Base-by-base conservation (phyloP, 1,284 basidiomycete genomes). In the Marasmius oreades region DNA sequence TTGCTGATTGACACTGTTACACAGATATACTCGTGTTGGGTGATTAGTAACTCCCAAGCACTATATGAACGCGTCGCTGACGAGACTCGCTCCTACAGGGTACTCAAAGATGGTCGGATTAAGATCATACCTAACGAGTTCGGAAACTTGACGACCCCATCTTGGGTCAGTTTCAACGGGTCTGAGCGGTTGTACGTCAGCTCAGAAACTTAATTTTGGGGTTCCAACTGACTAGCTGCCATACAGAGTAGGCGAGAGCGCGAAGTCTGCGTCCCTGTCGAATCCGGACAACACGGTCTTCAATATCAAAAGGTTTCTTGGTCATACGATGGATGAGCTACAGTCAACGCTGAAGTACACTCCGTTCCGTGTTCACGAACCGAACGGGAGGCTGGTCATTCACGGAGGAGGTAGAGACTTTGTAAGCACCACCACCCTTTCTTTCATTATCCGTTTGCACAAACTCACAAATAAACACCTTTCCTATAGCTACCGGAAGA, bases 241-340 rank as follows among this genome's bases (percentile, higher is more conserved):
- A 18, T 26, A 5, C n/a, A 81, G 80, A 56, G 76, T 84, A 45
- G 81, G 81, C 52, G 80, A 84, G 63, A 71, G 75, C 31, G 81
- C 82, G 22, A 85, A 84, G 69, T 84, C 83, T 54, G 80, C 78
- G 0, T 81, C 74, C 70, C 78, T 79, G 62, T 70, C 77, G 1
- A 90, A 91, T 74, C 89, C 90, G 14, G 74, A 82, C 70, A 92
- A 92, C 74, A 93, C 90, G n/a, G 84, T 92, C 63, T 93, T 92
- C 66, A 90, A 92, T 72, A 88, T 89, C 56, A 93, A 93, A 73
- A 89, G 90, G 74, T 78, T 93, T 61, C 90, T 93, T 63, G 84
- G 86, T 62, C 85, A 86, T 62, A 85, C 84, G 66, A 78, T 79
- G 61, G 76, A 81, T 42, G 86, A 89, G 63, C 69, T 73, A 14